Conservation (phyloP, 2,329 filamentous ascomycete genomes). For the Fusarium sterilihyphosum region DNA sequence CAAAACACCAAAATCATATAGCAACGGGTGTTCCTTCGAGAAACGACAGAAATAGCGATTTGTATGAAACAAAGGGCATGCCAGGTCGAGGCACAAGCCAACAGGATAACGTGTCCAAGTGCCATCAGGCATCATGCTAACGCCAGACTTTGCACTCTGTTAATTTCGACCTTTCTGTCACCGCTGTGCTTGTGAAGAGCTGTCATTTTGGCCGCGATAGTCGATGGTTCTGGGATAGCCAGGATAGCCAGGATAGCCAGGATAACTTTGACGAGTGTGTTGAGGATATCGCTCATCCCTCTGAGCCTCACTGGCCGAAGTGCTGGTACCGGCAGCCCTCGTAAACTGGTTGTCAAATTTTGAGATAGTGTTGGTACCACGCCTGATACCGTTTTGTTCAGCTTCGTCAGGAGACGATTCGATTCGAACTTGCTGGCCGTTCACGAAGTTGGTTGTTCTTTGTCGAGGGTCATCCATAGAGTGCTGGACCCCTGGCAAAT, state of each 20-base stretch:
- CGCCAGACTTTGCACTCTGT: background rate
- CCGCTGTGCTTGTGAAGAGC: background rate
- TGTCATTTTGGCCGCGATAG: background rate
- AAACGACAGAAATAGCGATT: background rate
- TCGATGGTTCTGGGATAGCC: background rate
- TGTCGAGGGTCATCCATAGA: background rate
- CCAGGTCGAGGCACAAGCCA: background rate
- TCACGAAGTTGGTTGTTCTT: conserved; percentile 15
- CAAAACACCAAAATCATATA: background rate
- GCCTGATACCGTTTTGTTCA: background rate
- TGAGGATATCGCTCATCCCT: background rate
- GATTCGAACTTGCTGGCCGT: background rate
- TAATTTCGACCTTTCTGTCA: background rate
- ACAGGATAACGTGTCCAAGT: background rate
- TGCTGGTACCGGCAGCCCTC: background rate
- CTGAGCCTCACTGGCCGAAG: background rate
- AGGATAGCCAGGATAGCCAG: background rate
- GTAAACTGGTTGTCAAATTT: conserved; percentile 11
- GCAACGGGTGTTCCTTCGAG: background rate
- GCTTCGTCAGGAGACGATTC: background rate
- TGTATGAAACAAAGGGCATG: background rate
- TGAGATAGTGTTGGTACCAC: background rate
- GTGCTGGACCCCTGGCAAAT: background rate
- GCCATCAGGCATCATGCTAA: background rate
- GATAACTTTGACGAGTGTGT: background rate